Evolutionary conservation across 108 stramenopile genomes (phyloP).

Genomic region (Discostella stelligeroides): DNA sequence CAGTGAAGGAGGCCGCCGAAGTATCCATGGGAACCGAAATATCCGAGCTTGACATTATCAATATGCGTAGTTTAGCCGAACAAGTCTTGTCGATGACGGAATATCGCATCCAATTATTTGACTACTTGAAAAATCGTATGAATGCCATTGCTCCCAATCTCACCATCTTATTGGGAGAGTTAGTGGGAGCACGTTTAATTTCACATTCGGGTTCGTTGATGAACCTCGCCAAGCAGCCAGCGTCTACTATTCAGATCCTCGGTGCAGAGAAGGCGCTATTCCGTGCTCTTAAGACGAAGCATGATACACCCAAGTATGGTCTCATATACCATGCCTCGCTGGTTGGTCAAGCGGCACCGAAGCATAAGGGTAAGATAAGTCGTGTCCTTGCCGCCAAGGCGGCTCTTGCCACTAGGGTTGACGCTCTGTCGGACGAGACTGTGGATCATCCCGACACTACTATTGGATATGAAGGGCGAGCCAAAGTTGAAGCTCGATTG

Average conservation of each 20-base stretch:
- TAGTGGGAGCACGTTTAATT: conserved; percentile 98
- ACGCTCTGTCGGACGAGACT: conserved; percentile 96
- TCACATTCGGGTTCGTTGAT: conserved; percentile 98
- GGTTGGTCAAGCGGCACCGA: conserved; percentile 98
- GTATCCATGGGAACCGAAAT: conserved; percentile 99
- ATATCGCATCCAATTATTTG: conserved; percentile 97
- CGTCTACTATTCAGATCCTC: conserved; percentile 99
- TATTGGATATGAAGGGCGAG: conserved; percentile 94
- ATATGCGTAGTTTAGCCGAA: conserved; percentile 92
- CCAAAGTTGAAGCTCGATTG: conserved; percentile 97
- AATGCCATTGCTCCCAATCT: conserved; percentile 99
- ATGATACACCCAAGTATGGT: conserved; percentile 99
- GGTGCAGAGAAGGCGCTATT: conserved; percentile 99
- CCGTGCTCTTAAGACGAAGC: conserved; percentile 99
- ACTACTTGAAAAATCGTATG: conserved; percentile 99
- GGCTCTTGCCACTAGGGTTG: conserved; percentile 96
- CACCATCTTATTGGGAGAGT: conserved; percentile 97
- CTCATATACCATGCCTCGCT: conserved; percentile 99
- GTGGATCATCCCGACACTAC: conserved; percentile 89
- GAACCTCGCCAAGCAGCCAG: conserved; percentile 99
- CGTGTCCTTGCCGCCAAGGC: conserved; percentile 99
- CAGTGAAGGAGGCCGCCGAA: conserved; percentile 98
- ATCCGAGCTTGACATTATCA: conserved; percentile 92
- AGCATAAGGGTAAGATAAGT: conserved; percentile 99
- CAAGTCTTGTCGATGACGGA: conserved; percentile 97